phyloP scores from a whole-genome alignment of 208 protist genomes.

The Kentomonas sorsogonicus region DNA sequence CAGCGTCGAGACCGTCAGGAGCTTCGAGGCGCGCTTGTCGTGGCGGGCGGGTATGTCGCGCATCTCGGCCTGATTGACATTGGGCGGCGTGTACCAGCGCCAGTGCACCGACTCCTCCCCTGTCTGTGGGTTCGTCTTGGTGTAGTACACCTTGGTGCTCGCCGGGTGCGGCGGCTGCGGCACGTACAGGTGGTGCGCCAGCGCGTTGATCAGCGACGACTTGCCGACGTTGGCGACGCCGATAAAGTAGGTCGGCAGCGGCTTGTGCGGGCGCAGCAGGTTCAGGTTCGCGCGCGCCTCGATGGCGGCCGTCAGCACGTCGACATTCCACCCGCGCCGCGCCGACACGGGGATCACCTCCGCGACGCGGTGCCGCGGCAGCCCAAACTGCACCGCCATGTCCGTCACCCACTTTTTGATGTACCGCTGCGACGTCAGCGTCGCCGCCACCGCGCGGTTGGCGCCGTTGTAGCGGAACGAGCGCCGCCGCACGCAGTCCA shows the following conservation, averaged over 20 bases:
- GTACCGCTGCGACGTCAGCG: constrained; percentile 68
- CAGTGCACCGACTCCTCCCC: constrained; percentile 76
- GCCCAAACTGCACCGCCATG: constrained; percentile 74
- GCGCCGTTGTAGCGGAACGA: constrained; percentile 76
- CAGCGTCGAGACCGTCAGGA: constrained; percentile 85
- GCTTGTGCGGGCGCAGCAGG: constrained; percentile 56
- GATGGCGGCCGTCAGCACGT: constrained; percentile 58
- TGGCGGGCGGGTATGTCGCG: constrained; percentile 78
- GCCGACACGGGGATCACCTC: constrained; percentile 78
- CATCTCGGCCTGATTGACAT: constrained; percentile 87
- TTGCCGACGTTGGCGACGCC: constrained; percentile 88
- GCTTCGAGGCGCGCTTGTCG: constrained; percentile 83
- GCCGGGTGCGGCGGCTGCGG: constrained; percentile 82
- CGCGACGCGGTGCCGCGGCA: constrained; percentile 71
- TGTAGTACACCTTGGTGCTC: constrained; percentile 87
- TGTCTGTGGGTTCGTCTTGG: constrained; percentile 32
- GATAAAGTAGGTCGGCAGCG: constrained; percentile 85
- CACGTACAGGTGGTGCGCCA: constrained; percentile 83
- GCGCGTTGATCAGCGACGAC: constrained; percentile 90
- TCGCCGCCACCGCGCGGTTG: constrained; percentile 62
- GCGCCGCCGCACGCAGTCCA: constrained; percentile 86
- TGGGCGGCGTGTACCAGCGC: constrained; percentile 87
- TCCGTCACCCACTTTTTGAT: constrained; percentile 74
- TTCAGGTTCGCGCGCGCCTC: constrained; percentile 81
- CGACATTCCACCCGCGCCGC: constrained; percentile 87